Conservation (phyloP, 2,329 filamentous ascomycete species). For the Hypoxylon sp. region DNA sequence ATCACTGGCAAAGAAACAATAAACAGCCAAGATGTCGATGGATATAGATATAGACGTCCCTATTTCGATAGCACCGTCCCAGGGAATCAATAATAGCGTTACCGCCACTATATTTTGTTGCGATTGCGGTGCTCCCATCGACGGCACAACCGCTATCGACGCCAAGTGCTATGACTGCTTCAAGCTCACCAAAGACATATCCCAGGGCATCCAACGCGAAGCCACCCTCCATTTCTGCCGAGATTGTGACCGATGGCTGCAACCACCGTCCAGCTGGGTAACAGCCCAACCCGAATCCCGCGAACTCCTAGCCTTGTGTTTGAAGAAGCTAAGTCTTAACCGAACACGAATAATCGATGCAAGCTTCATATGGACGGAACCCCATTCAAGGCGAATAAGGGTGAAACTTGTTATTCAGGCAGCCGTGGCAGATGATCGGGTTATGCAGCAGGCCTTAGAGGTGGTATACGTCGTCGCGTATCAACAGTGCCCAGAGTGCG, state of each 20-base stretch:
- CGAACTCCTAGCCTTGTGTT: conserved; percentile 91
- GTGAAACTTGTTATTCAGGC: conserved; percentile 96
- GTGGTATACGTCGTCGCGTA: conserved; percentile 91
- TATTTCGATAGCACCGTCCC: conserved; percentile 61
- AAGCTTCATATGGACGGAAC: conserved; percentile 98
- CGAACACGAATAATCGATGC: conserved; percentile 97
- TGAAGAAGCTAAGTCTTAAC: conserved; percentile 86
- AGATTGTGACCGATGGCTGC: conserved; percentile 94
- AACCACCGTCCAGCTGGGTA: conserved; percentile 89
- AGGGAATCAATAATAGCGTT: conserved; percentile 49
- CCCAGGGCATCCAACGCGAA: conserved; percentile 90
- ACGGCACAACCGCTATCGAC: conserved; percentile 87
- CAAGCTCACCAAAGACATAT: conserved; percentile 94
- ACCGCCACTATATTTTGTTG: conserved; percentile 90
- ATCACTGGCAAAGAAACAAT: conserved; percentile 1
- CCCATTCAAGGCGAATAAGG: conserved; percentile 91
- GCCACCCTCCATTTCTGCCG: conserved; percentile 90
- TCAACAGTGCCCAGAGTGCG: conserved; percentile 95
- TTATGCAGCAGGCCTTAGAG: conserved; percentile 94
- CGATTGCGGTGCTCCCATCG: conserved; percentile 96
- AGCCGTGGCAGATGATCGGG: conserved; percentile 72
- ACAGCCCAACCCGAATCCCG: conserved; percentile 88
- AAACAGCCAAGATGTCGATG: conserved; percentile 67
- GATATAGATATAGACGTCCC: conserved; percentile 71
- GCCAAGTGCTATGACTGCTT: conserved; percentile 97